Evolutionary conservation across 106 monocot genomes (phyloP).

Genomic region (Allium cepa): DNA sequence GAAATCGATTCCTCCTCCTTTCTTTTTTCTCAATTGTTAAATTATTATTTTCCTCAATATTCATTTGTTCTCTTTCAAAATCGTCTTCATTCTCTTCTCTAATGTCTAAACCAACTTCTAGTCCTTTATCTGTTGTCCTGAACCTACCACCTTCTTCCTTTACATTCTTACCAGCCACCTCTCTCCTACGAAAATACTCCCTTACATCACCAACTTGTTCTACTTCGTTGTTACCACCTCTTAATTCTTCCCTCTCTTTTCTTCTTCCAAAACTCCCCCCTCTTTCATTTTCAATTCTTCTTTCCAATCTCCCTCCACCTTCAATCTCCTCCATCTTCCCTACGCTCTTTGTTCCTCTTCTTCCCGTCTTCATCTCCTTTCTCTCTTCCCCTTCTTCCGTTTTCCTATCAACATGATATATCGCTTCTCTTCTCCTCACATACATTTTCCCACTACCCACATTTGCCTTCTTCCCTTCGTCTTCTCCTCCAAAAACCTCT

Average conservation of each 20-base stretch:
- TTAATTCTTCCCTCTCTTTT: neutral
- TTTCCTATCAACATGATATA: neutral
- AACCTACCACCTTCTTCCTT: neutral
- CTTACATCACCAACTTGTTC: neutral
- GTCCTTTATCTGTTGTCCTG: neutral
- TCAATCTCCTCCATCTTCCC: neutral
- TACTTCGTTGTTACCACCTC: neutral
- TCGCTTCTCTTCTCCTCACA: neutral
- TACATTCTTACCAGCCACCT: neutral
- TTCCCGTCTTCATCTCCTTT: neutral
- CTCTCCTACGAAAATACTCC: neutral
- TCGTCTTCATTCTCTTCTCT: neutral
- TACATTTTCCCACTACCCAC: neutral
- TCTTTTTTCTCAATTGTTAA: neutral
- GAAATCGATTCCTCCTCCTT: neutral
- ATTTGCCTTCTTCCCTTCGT: neutral
- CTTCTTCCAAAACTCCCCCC: neutral
- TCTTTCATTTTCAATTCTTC: neutral
- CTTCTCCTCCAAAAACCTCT: slow-evolving; percentile 20
- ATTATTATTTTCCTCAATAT: neutral
- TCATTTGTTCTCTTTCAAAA: neutral
- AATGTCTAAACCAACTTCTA: neutral
- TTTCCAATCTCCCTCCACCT: neutral
- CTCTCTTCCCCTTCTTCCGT: neutral
- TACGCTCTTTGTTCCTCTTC: neutral